Percentiles rank a stretch among this genome's conserved stretches.
Evolutionary conservation across 129 eudicot genomes (phyloP).

Genomic region (Mikania micrantha): DNA sequence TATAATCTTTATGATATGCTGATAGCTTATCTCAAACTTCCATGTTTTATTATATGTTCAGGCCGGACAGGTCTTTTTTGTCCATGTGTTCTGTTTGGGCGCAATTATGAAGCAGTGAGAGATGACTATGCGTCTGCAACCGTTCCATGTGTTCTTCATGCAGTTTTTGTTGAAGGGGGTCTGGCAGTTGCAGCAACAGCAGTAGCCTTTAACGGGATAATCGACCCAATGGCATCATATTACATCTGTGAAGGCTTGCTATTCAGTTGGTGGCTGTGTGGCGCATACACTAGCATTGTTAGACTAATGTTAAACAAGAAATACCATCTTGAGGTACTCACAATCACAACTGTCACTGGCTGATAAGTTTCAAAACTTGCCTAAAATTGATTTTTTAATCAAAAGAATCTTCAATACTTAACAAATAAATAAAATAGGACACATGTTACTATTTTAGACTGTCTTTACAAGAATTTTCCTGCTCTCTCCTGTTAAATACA

Average conservation of each 20-base stretch:
- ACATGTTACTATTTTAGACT: no score
- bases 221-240: constrained; percentile 72
- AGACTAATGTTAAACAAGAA: constrained; percentile 74
- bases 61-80: constrained; percentile 84
- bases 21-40: not conserved
- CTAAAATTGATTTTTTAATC: not conserved
- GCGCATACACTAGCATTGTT: constrained; percentile 72
- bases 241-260: constrained; percentile 77
- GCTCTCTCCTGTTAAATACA: no score
- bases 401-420: no score
- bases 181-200: constrained; percentile 70
- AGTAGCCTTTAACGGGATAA: constrained; percentile 56
- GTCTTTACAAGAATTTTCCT: no score
- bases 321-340: constrained; percentile 87
- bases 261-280: constrained; percentile 98
- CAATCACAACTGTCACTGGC: not conserved
- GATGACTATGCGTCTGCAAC: constrained; percentile 84
- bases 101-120: constrained; percentile 69
- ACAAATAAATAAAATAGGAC: no score
- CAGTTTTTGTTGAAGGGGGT: constrained; percentile 84
- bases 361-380: not conserved
- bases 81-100: constrained; percentile 79
- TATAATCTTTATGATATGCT: not conserved
- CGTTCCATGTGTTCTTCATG: constrained; percentile 84
- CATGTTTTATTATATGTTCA: constrained; percentile 1